Evolutionary conservation across 2,329 filamentous ascomycete genomes (phyloP).

Genomic region (Cryphonectria naterciae): DNA sequence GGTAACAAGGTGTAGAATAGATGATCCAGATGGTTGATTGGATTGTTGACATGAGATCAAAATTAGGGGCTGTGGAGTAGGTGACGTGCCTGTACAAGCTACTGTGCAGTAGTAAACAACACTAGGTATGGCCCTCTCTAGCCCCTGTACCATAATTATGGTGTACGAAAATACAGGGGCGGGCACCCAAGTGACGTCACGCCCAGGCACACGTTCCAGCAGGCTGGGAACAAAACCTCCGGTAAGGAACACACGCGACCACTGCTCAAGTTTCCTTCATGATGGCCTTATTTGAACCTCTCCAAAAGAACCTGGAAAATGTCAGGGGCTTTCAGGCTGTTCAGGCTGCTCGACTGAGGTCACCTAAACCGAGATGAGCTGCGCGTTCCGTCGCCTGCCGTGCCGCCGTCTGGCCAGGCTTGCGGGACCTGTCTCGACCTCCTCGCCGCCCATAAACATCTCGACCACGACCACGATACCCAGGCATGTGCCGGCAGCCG

Average conservation of each 20-base stretch:
- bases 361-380: constrained; percentile 30
- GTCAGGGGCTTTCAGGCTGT: neutral
- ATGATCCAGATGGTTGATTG: neutral
- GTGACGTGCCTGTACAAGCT: constrained; percentile 3
- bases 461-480: constrained; percentile 2
- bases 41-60: neutral
- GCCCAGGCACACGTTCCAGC: neutral
- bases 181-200: constrained; percentile 8
- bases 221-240: neutral
- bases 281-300: neutral
- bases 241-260: neutral
- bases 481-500: neutral
- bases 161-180: neutral
- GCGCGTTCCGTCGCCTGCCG: constrained; percentile 31
- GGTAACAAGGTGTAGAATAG: neutral
- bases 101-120: neutral
- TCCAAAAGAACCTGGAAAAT: neutral
- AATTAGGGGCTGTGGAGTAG: neutral
- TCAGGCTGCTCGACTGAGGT: constrained; percentile 6
- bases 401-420: constrained; percentile 32
- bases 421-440: constrained; percentile 10
- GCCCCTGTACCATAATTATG: neutral
- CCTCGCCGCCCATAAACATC: neutral
- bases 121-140: neutral
- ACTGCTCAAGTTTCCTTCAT: neutral